phyloP scores from a whole-genome alignment of 495 filamentous ascomycete genomes.

The Polyplosphaeria fusca region DNA sequence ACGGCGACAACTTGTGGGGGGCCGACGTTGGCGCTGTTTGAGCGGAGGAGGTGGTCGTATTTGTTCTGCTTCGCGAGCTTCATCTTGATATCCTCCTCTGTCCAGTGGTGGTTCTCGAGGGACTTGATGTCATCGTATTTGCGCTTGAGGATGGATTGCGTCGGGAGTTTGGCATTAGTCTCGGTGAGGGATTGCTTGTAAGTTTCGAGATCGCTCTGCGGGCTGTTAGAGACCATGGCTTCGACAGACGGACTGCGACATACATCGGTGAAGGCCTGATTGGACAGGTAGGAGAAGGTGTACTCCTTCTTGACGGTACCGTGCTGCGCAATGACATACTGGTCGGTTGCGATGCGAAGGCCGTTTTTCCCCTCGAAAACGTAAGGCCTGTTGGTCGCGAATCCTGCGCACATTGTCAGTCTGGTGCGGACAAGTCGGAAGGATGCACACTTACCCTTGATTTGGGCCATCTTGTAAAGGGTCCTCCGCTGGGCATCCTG shows the following conservation, averaged over 20 bases:
- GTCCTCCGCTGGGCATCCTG: constrained; percentile 62
- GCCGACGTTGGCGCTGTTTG: constrained; percentile 14
- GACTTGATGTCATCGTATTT: constrained; percentile 81
- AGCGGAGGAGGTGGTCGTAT: constrained; percentile 41
- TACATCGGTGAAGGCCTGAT: constrained; percentile 28
- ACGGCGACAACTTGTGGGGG: constrained; percentile 42
- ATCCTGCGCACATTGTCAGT: constrained; percentile 55
- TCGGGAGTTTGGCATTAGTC: constrained; percentile 69
- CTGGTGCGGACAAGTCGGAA: background rate
- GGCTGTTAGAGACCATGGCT: constrained; percentile 34
- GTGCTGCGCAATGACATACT: constrained; percentile 26
- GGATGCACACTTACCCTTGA: constrained; percentile 62
- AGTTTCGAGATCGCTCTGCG: constrained; percentile 73
- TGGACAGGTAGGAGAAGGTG: constrained; percentile 23
- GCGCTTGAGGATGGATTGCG: constrained; percentile 56
- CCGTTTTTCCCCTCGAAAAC: constrained; percentile 31
- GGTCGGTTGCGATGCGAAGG: constrained; percentile 16
- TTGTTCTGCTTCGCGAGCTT: constrained; percentile 66
- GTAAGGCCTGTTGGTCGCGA: constrained; percentile 76
- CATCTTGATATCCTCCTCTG: constrained; percentile 69
- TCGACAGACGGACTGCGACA: background rate
- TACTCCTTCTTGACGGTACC: constrained; percentile 28
- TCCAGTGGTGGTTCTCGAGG: constrained; percentile 75
- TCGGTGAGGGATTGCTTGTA: constrained; percentile 71
- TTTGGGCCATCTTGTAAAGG: constrained; percentile 78